Evolutionary conservation across 257 asterid species (phyloP).

Genomic region (Nicotiana tomentosiformis): DNA sequence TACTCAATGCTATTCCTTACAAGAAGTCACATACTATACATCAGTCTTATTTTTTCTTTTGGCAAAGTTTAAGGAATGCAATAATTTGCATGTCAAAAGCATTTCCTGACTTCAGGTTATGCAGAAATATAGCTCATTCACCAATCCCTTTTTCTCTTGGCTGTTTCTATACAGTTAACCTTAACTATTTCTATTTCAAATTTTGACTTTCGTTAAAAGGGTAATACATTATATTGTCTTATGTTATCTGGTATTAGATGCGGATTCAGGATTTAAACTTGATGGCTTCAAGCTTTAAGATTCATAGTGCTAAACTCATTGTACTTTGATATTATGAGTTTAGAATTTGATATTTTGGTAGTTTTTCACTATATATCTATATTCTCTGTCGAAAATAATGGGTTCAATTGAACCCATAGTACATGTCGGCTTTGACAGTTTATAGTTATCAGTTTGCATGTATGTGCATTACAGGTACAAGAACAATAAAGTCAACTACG

Average conservation of each 20-base stretch:
- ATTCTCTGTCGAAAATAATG: not conserved
- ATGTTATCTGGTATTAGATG: not conserved
- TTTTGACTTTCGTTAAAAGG: not conserved
- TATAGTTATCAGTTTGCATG: too few species aligned
- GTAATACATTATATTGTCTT: not conserved
- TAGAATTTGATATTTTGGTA: not conserved
- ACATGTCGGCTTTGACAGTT: not conserved
- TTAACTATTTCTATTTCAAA: not conserved
- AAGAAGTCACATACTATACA: not conserved
- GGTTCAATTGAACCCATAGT: not conserved
- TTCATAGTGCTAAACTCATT: not conserved
- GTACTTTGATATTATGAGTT: not conserved
- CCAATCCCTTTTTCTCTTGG: not conserved
- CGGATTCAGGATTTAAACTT: not conserved
- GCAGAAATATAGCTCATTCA: not conserved
- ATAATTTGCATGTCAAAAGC: not conserved
- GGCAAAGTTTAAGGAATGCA: not conserved
- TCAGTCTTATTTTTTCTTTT: not conserved
- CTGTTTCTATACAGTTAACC: not conserved
- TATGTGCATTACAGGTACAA: too few species aligned
- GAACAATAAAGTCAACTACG: too few species aligned
- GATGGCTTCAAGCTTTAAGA: not conserved
- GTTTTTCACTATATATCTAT: not conserved
- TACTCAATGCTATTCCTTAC: not conserved
- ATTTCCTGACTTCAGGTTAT: not conserved